These are phyloP conservation scores for Pseudohyphozyma bogoriensis DNA, from an alignment of 768 basidiomycete genomes.

Conservation along the genomic window DNA sequence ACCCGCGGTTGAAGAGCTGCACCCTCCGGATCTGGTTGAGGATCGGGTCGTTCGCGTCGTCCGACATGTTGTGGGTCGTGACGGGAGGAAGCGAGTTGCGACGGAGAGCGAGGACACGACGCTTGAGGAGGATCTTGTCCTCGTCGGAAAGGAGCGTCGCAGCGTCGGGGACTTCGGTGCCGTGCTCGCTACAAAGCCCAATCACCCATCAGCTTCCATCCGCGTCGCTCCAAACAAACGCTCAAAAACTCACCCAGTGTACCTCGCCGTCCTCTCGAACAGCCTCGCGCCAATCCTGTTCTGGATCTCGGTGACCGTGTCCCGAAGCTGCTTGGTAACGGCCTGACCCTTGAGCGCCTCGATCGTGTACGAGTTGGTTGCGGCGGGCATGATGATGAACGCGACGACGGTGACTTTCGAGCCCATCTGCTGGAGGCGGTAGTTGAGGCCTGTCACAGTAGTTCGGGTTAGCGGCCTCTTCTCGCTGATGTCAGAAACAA, in stretches of 20 bases:
- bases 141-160: conserved; percentile 73
- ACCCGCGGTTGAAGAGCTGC: conserved; percentile 75
- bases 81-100: conserved; percentile 89
- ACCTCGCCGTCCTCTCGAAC: conserved; percentile 88
- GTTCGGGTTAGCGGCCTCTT: not conserved
- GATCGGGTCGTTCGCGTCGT: conserved; percentile 84
- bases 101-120: conserved; percentile 91
- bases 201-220: not conserved
- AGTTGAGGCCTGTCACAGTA: conserved; percentile 46
- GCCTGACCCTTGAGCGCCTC: conserved; percentile 96
- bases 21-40: conserved; percentile 89
- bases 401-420: conserved; percentile 82
- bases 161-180: conserved; percentile 58
- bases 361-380: conserved; percentile 91
- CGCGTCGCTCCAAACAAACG: not conserved
- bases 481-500: not conserved
- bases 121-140: conserved; percentile 88
- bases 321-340: conserved; percentile 89
- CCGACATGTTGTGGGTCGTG: conserved; percentile 97
- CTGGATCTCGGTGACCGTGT: conserved; percentile 92
- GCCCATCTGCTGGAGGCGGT: conserved; percentile 51
- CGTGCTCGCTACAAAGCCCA: conserved; percentile 52
- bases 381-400: conserved; percentile 97
- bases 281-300: conserved; percentile 81
- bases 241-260: conserved; percentile 59